Evolutionary conservation across 2,329 filamentous ascomycete genomes (phyloP), one percentile per base, ranked within the genome.

Genomic region (Botrytis tulipae): DNA sequence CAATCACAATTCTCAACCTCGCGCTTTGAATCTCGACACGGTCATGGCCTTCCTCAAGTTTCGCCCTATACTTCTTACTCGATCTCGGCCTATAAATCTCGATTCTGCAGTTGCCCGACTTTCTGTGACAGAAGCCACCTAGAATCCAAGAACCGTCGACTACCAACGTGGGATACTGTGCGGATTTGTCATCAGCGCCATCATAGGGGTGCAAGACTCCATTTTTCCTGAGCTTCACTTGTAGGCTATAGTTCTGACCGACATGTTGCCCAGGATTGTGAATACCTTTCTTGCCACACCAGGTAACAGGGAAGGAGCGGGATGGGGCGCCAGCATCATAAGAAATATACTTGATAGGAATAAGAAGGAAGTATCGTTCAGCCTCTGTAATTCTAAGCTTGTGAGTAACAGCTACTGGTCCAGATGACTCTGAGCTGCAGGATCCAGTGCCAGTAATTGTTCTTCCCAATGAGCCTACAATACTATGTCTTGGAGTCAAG

Each of bases 21-120:
- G 70, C 70, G n/a, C 70, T 71, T n/a, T 51, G 14, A 10, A 65
- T 48, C 0, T 42, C 2, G 22, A 22, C 44, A 10, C 32, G 22
- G 46, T 54, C 32, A 4, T 20, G 3, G 20, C 5, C 2, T 37
- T 29, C 9, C 16, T 42, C 44, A 10, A 20, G n/a, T 16, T 48
- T 22, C 6, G 25, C 44, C 6, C 14, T 29, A 20, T 54, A 40
- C 14, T 71, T 60, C 4, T 12, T 51, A 18, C 7, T 29, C 16
- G 18, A 65, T 71, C 70, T 54, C 16, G 42, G 32, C 12, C 44
- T 29, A 40, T 65, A 71, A n/a, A 71, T 65, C 32, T 71, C 70
- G 4, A 71, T 7, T 18, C 70, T 29, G 44, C 12, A 32, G 5
- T 62, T 42, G 8, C 18, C 6, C 2, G 3, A 25, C 44, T 29